phyloP scores from a whole-genome alignment of 257 asterid genomes.

The Anisodus acutangulus region DNA sequence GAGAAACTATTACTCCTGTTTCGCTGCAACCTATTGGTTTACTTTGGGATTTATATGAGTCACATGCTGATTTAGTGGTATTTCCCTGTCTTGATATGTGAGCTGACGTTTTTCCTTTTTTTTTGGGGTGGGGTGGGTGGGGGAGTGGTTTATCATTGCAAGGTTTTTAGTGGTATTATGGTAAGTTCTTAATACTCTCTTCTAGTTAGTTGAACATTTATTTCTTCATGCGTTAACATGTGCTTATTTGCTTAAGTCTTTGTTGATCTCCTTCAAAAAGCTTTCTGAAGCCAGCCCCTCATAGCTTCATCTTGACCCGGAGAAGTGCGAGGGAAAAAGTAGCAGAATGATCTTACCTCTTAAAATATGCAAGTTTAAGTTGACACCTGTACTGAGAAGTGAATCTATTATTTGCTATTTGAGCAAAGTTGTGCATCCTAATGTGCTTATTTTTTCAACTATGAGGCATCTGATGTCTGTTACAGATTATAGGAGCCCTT shows the following conservation, averaged over 20 bases:
- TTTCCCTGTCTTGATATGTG: slow-evolving; percentile 9
- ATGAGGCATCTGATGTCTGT: slow-evolving; percentile 18
- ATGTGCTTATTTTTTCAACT: slow-evolving; percentile 22
- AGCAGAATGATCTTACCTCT: slow-evolving; percentile 2
- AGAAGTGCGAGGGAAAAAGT: background rate
- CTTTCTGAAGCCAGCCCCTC: slow-evolving; percentile 20
- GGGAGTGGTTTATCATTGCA: background rate
- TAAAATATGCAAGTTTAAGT: background rate
- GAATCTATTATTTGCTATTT: background rate
- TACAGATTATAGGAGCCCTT: background rate
- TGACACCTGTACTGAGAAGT: slow-evolving; percentile 15
- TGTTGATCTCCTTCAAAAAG: background rate
- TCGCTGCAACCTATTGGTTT: slow-evolving; percentile 16
- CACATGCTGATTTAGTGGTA: slow-evolving; percentile 3
- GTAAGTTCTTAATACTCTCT: background rate
- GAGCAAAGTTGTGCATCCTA: background rate
- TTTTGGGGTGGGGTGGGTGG: background rate
- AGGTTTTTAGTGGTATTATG: background rate
- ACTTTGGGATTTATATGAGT: background rate
- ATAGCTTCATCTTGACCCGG: background rate
- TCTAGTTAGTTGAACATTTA: slow-evolving; percentile 2
- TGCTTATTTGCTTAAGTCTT: slow-evolving; percentile 4
- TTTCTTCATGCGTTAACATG: background rate
- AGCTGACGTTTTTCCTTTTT: background rate
- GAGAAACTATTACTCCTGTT: background rate